A percentile compares a stretch with the other conserved stretches of the same genome.
These are phyloP conservation scores for Primulina huaijiensis DNA, from an alignment of 257 asterid species.

Conservation along the genomic window DNA sequence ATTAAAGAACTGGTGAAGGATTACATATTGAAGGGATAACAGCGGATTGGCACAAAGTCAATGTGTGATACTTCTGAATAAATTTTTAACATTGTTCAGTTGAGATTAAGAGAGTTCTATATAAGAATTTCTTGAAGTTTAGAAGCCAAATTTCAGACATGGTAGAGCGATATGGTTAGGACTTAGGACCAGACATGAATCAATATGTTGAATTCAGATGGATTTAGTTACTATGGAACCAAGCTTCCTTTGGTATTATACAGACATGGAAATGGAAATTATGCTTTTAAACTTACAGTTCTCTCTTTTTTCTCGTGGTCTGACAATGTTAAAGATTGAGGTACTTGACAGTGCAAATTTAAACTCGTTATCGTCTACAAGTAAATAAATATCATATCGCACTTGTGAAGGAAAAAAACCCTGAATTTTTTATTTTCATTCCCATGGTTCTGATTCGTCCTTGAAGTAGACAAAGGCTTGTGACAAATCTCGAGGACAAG, in stretches of 20 bases:
- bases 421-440: constrained; percentile 5
- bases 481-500: not conserved
- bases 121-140: constrained; percentile 19
- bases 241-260: constrained; percentile 4
- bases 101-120: constrained; percentile 24
- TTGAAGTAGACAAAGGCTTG: constrained; percentile 15
- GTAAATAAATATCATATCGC: constrained; percentile 1
- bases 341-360: constrained; percentile 19
- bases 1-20: constrained; percentile 29
- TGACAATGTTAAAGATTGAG: constrained; percentile 4
- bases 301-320: not conserved
- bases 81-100: constrained; percentile 16
- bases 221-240: constrained; percentile 10
- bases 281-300: not conserved
- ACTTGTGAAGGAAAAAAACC: not conserved
- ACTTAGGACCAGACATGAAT: constrained; percentile 21
- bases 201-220: constrained; percentile 20
- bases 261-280: not conserved
- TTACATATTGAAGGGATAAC: constrained; percentile 25
- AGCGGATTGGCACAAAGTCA: constrained; percentile 16
- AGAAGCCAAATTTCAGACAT: constrained; percentile 16
- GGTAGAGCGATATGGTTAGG: constrained; percentile 12
- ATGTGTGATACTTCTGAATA: constrained; percentile 28
- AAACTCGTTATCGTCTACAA: constrained; percentile 1
- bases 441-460: constrained; percentile 14